These are phyloP conservation scores for Dalbergia oliveri DNA, from an alignment of 306 rosid genomes.

Conservation along the genomic window DNA sequence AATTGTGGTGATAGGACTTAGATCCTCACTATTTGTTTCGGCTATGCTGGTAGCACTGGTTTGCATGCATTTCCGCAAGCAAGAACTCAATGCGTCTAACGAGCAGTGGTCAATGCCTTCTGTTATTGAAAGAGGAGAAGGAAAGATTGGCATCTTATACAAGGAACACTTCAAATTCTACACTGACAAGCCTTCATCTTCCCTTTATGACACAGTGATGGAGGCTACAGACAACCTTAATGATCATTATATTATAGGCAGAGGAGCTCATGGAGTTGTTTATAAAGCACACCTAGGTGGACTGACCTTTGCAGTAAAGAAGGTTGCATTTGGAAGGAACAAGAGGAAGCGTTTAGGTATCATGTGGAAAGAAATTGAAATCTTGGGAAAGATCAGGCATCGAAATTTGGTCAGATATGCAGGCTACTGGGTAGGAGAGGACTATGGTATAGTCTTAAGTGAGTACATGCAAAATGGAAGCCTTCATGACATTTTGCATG, in stretches of 20 bases:
- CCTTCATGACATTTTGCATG: slow-evolving; percentile 79
- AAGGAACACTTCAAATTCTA: slow-evolving; percentile 47
- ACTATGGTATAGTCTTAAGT: slow-evolving; percentile 73
- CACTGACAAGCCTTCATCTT: slow-evolving; percentile 51
- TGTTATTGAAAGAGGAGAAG: slow-evolving; percentile 16
- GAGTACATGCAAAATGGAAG: slow-evolving; percentile 84
- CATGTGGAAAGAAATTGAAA: slow-evolving; percentile 75
- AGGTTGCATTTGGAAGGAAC: slow-evolving; percentile 55
- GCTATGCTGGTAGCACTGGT: slow-evolving; percentile 53
- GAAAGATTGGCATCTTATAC: slow-evolving; percentile 41
- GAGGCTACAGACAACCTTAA: slow-evolving; percentile 71
- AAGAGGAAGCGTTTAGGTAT: slow-evolving; percentile 53
- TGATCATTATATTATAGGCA: slow-evolving; percentile 72
- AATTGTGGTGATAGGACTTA: slow-evolving; percentile 66
- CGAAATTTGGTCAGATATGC: slow-evolving; percentile 76
- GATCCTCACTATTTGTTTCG: slow-evolving; percentile 55
- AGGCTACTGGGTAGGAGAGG: slow-evolving; percentile 69
- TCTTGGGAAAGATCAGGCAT: slow-evolving; percentile 73
- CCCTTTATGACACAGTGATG: slow-evolving; percentile 63
- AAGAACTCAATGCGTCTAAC: no score
- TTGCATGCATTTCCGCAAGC: slow-evolving; percentile 29
- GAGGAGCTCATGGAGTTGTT: slow-evolving; percentile 91
- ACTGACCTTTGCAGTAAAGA: slow-evolving; percentile 73
- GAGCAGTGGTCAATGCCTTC: background rate
- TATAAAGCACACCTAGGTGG: slow-evolving; percentile 66